phyloP scores from a whole-genome alignment of 257 asterid species.

The Dorcoceras hygrometricum region DNA sequence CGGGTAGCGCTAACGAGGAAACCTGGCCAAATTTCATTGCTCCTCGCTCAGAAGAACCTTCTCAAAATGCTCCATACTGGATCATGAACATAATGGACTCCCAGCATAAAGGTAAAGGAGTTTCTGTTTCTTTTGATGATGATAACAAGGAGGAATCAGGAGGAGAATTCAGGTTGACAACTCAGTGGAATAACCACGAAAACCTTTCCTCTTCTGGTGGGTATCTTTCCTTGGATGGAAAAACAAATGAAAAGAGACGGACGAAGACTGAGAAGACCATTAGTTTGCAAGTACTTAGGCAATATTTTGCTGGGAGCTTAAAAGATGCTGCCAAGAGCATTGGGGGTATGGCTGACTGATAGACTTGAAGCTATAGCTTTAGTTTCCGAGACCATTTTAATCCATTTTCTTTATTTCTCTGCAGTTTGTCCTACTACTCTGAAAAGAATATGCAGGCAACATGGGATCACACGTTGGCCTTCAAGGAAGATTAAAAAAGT shows the following conservation, averaged over 20 bases:
- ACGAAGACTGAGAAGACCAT: slow-evolving; percentile 64
- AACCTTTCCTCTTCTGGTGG: slow-evolving; percentile 37
- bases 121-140: slow-evolving; percentile 37
- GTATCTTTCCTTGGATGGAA: slow-evolving; percentile 33
- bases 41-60: slow-evolving; percentile 28
- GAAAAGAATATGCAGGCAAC: slow-evolving; percentile 87
- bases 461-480: slow-evolving; percentile 84
- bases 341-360: slow-evolving; percentile 51
- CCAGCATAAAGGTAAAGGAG: slow-evolving; percentile 50
- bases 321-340: slow-evolving; percentile 80
- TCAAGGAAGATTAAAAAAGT: slow-evolving; percentile 88
- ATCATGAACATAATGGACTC: slow-evolving; percentile 35
- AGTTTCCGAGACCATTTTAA: neutral
- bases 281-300: slow-evolving; percentile 68
- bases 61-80: slow-evolving; percentile 44
- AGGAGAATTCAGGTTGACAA: slow-evolving; percentile 49
- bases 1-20: slow-evolving; percentile 21
- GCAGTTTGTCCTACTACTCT: slow-evolving; percentile 89
- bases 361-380: neutral
- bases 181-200: slow-evolving; percentile 38
- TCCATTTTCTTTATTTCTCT: slow-evolving; percentile 17
- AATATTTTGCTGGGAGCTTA: slow-evolving; percentile 72
- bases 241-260: slow-evolving; percentile 47
- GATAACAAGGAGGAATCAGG: slow-evolving; percentile 38
- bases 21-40: slow-evolving; percentile 23